Evolutionary conservation across 192 early-diverging fungal genomes (phyloP).

Genomic region (Rhizophagus clarus): DNA sequence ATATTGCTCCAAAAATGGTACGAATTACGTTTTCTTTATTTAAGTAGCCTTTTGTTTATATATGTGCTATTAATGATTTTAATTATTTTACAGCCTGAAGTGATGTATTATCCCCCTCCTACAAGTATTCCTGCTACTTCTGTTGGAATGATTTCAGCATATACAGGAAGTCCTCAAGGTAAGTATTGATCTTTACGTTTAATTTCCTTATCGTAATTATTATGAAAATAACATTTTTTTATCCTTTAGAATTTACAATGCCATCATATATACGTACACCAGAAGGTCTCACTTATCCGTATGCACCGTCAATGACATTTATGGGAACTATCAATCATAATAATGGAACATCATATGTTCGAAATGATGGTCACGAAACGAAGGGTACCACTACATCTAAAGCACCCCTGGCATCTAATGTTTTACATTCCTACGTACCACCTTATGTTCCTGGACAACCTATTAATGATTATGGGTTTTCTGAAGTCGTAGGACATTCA

Average conservation of each 20-base stretch:
- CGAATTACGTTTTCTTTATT: background rate
- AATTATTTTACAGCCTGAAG: background rate
- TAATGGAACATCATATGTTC: background rate
- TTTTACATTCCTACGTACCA: background rate
- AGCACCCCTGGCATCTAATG: background rate
- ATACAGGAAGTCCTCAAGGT: background rate
- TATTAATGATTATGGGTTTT: background rate
- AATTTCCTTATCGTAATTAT: too few relatives aligned
- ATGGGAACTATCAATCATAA: background rate
- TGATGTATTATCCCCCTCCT: background rate
- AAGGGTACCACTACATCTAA: too few relatives aligned
- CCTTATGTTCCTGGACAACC: background rate
- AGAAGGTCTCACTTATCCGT: slow-evolving; percentile 19
- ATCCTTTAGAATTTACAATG: too few relatives aligned
- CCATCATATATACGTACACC: background rate
- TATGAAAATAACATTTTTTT: background rate
- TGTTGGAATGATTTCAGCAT: background rate
- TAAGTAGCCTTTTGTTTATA: background rate
- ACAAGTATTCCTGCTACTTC: background rate
- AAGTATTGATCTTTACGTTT: background rate
- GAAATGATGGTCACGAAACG: background rate
- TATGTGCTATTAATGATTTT: background rate
- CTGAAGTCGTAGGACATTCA: background rate
- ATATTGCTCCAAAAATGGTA: background rate
- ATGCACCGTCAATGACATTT: background rate